These are phyloP conservation scores for Podospora anserina DNA, from an alignment of 495 filamentous ascomycete species.

Conservation along the genomic window DNA sequence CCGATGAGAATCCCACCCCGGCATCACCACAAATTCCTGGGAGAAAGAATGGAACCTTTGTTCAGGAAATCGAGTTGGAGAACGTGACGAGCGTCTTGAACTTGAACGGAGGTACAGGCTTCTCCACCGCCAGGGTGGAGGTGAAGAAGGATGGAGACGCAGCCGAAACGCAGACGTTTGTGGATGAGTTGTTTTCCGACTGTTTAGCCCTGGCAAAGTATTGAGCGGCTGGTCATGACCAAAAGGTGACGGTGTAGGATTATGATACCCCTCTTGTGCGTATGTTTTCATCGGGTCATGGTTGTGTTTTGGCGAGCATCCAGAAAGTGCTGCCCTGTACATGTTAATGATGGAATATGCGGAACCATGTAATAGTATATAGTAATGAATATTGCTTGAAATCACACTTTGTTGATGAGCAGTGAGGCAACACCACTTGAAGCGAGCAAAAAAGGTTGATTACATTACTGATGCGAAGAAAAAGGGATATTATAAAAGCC, in stretches of 20 bases:
- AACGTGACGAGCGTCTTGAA: background rate
- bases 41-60: background rate
- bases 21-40: background rate
- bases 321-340: background rate
- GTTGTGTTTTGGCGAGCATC: no score
- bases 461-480: no score
- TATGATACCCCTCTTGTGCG: background rate
- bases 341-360: background rate
- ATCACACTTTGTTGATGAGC: no score
- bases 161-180: constrained; percentile 30
- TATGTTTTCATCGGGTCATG: background rate
- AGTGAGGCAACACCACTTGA: no score
- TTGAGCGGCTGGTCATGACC: background rate
- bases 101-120: background rate
- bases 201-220: constrained; percentile 18
- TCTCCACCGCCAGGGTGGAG: constrained; percentile 10
- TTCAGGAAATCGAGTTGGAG: background rate
- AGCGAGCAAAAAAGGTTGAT: no score
- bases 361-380: background rate
- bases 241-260: background rate
- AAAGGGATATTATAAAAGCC: background rate
- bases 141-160: constrained; percentile 20
- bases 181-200: constrained; percentile 33
- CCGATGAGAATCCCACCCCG: background rate
- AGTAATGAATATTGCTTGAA: background rate